A percentile compares a stretch with the other conserved stretches of the same genome.
These are phyloP conservation scores for Candolleomyces eurysporus DNA, from an alignment of 768 basidiomycete genomes.

Conservation along the genomic window DNA sequence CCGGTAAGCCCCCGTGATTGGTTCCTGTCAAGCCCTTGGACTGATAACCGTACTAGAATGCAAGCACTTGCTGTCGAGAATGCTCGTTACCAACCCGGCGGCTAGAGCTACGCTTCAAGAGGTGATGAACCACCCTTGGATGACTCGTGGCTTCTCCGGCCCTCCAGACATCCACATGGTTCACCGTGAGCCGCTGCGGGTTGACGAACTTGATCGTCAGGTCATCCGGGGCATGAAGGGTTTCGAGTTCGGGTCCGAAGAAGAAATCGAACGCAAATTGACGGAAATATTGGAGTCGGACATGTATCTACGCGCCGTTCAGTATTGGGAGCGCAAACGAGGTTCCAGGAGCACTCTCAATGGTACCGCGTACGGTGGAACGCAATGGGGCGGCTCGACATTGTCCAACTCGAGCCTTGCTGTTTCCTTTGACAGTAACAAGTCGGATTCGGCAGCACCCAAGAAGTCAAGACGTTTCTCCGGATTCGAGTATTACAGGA, in stretches of 20 bases:
- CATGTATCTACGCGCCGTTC: conserved; percentile 67
- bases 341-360: conserved; percentile 30
- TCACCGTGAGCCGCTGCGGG: conserved; percentile 83
- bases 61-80: conserved; percentile 87
- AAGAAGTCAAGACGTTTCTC: conserved; percentile 87
- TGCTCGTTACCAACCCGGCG: conserved; percentile 94
- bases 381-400: conserved; percentile 49
- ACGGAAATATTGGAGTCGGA: conserved; percentile 75
- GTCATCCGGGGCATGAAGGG: conserved; percentile 92
- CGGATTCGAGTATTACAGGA: conserved; percentile 91
- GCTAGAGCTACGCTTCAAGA: conserved; percentile 81
- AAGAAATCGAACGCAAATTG: conserved; percentile 79
- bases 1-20: conserved; percentile 54
- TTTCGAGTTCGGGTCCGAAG: conserved; percentile 92
- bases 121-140: conserved; percentile 87
- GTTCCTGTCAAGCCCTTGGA: background rate
- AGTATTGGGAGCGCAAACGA: conserved; percentile 76
- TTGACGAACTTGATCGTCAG: conserved; percentile 83
- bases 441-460: conserved; percentile 41
- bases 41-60: conserved; percentile 59
- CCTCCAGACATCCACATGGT: conserved; percentile 85
- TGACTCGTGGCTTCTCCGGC: conserved; percentile 81
- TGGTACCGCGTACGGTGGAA: conserved; percentile 28
- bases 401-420: conserved; percentile 71
- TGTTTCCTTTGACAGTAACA: conserved; percentile 56